Evolutionary conservation across 2,329 filamentous ascomycete genomes (phyloP), one percentile per base, ranked within the genome.

Genomic region (Neophaeococcomyces aloes): DNA sequence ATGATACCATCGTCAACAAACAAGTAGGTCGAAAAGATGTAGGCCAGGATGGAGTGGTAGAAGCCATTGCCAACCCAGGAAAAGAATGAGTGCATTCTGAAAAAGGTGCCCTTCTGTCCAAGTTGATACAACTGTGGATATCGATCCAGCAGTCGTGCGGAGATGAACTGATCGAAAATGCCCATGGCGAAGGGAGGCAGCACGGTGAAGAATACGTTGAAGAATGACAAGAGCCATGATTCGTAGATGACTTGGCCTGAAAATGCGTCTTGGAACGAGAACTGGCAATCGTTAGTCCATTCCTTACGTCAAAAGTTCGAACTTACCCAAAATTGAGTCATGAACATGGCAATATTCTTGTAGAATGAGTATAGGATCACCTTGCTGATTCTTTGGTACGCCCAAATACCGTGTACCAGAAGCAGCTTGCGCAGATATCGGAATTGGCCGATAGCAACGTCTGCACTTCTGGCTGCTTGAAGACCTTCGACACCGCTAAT

Each of bases 341-440:
- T 88, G 67, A 96, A 98, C 49, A 98, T 72, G 15, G 88, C 83
- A 54, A 96, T 95, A 67, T 98, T 98, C 74, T 98, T 98, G 74
- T 98, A 98, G 64, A 96, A 98, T 5, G 91, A 96, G 67, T 94
- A 98, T 50, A 98, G 66, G 57, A 98, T 96, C 47, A 94, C 87
- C 68, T 94, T 94, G 74, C 84, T 89, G 61, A 98, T 83, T 47
- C 91, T 83, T 62, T 95, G 89, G 61, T 98, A 98, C 61, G 86
- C 94, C 91, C 91, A 98, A 4, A 88, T 82, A 18, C 91, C 91
- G 59, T 98, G 91, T 8, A 98, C 91, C 19, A 98, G 75, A 21
- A 96, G 75, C 43, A 98, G 71, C 66, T 98, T 98, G 53, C 87
- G 83, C 38, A 98, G 76, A 65, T 83, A 98, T 45, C 89, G 81